Conservation (phyloP, 1,284 basidiomycete genomes). For the Rhodotorula sp. region DNA sequence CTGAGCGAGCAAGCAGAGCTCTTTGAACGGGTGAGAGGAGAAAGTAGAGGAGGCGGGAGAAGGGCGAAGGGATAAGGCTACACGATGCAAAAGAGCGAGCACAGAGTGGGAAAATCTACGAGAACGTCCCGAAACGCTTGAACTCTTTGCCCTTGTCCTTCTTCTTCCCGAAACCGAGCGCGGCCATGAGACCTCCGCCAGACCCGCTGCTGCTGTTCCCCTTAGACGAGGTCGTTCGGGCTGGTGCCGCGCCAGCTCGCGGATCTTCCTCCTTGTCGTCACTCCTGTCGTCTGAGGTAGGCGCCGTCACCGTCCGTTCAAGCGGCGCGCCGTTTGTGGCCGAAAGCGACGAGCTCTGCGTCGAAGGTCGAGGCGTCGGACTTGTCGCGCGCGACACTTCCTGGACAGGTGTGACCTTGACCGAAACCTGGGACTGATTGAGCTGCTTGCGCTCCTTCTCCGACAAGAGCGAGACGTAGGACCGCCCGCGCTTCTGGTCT, state of each 20-base stretch:
- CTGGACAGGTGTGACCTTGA: no score
- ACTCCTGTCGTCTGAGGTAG: constrained; percentile 7
- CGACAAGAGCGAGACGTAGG: constrained; percentile 35
- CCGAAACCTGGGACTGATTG: no score
- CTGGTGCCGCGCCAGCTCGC: not conserved
- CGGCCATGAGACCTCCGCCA: not conserved
- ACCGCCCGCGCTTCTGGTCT: constrained; percentile 31
- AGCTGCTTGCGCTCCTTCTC: not conserved
- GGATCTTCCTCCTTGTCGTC: not conserved
- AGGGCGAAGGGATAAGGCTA: not conserved
- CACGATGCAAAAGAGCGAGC: not conserved
- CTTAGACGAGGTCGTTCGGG: not conserved
- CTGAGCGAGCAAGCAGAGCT: not conserved
- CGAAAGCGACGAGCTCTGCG: not conserved
- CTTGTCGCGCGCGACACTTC: no score
- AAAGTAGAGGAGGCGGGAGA: not conserved
- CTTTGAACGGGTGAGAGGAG: not conserved
- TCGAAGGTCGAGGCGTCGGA: no score
- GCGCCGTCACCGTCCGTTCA: constrained; percentile 29
- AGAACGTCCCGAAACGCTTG: constrained; percentile 32
- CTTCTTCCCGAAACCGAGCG: constrained; percentile 20
- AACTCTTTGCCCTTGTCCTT: constrained; percentile 35
- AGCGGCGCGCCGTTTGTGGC: constrained; percentile 6
- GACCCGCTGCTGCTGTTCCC: not conserved
- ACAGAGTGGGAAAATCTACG: not conserved